Base-by-base conservation (phyloP, 495 filamentous ascomycete species). In the Penicillium turbatum region DNA sequence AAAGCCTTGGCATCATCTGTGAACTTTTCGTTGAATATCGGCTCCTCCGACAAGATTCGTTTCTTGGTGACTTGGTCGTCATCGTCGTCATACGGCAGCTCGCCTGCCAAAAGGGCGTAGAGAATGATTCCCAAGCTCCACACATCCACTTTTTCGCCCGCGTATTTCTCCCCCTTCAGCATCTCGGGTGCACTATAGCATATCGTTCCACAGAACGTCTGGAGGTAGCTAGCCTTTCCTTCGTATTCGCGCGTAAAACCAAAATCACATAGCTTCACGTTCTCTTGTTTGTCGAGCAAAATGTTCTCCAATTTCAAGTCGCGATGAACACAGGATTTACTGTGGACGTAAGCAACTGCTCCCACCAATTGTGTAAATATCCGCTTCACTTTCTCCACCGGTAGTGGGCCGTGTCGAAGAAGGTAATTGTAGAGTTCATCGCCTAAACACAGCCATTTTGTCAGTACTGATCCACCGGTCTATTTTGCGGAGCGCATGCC, bases 261-360 rank as follows among this genome's bases (percentile, higher is more conserved):
- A 70, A 98, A 98, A 65, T 98, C 93, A 66, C 91, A 93, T n/a
- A 98, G 78, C 74, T 98, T 98, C 58, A 98, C 93, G 65, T 97
- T 96, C 63, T 92, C 92, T 61, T 96, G 78, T 69, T 97, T 97
- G 73, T 98, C 93, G 49, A 98, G 81, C 34, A 98, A 76, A 40
- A 98, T 97, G 59, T 98, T 98, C 67, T 98, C 93, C 54, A 98
- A 78, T 71, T 98, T 98, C 11, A 98, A 75, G 65, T 98, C 93
- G 43, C 93, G 89, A 71, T 98, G 93, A 34, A 97, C 95, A 65
- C 93, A 98, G 6, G 88, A 90, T 63, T 92, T 91, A 66, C 87
- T 88, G 69, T 98, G 93, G 36, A 98, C 93, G 66, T 97, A 97
- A 40, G 87, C 84, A 10, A 98, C 93, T 8, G 93, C 93, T 54